Evolutionary conservation across 1,139 yeast genomes (phyloP).

Genomic region (Komagataea norvegica): DNA sequence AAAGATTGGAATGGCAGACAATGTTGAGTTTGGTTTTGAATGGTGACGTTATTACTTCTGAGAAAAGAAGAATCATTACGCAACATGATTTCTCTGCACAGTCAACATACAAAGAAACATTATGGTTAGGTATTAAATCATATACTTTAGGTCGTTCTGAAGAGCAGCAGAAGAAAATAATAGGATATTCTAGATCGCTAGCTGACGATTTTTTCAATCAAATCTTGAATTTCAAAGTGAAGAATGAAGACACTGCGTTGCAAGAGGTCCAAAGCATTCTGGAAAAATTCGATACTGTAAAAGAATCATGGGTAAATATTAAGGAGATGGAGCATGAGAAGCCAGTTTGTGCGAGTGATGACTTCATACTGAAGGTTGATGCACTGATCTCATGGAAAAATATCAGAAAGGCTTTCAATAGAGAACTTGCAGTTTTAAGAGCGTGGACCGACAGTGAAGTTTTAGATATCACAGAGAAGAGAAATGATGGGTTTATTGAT

Average conservation of each 20-base stretch:
- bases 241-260: conserved; percentile 20
- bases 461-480: conserved; percentile 47
- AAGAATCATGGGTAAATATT: conserved; percentile 74
- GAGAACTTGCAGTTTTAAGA: conserved; percentile 49
- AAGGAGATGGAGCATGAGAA: conserved; percentile 78
- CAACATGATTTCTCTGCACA: conserved; percentile 43
- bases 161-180: conserved; percentile 70
- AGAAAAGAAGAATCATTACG: conserved; percentile 72
- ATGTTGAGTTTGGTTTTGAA: conserved; percentile 87
- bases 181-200: conserved; percentile 66
- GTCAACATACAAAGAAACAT: conserved; percentile 64
- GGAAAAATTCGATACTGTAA: conserved; percentile 61
- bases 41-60: conserved; percentile 91
- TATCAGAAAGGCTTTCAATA: conserved; percentile 62
- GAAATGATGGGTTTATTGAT: conserved; percentile 45
- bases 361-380: conserved; percentile 62
- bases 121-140: conserved; percentile 73
- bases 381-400: conserved; percentile 84
- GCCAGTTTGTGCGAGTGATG: conserved; percentile 63
- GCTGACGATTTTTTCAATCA: conserved; percentile 76
- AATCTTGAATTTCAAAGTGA: conserved; percentile 57
- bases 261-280: conserved; percentile 54
- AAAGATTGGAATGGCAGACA: conserved; percentile 92
- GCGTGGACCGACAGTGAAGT: conserved; percentile 81
- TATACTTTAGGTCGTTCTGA: conserved; percentile 77